Base-by-base conservation (phyloP, 2,329 filamentous ascomycete species). In the Colletotrichum tanaceti region DNA sequence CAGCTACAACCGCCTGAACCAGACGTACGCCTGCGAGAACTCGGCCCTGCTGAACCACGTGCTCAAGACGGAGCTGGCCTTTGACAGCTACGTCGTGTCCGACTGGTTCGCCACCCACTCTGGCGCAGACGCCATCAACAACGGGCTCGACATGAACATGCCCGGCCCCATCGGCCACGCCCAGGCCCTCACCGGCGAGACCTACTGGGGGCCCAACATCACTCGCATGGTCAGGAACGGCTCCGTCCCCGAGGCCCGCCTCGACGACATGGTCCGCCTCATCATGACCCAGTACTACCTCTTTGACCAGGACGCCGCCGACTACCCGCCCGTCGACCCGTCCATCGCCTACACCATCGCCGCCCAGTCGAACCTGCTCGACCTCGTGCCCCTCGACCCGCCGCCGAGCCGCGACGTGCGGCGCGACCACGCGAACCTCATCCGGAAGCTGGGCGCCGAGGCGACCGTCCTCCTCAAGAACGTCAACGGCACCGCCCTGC, bases 131-230 rank as follows among this genome's bases (percentile, higher is more conserved):
- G 85, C 86, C 49, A 89, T 91, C 32, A 83, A 91, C 69, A 87
- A 87, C 20, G 93, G 93, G 38, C 77, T 95, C 69, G 92, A 95
- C 76, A 93, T 94, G 91, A 89, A 89, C 1, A 95, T 95, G 91
- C 91, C 92, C 0, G 92, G 92, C 5, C 66, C 66, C 4, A 74
- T 74, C 5, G 81, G 90, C 47, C 79, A 81, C 62, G 72, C 69
- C 78, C 18, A 71, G 58, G 16, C 54, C 20, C 4, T 70, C 53
- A 70, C 82, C 77, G 93, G 93, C 68, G 88, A 82, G 58, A 82
- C 86, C 71, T 88, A 79, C 73, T 87, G 87, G 76, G 93, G 93
- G 0, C 77, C 85, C 1, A 84, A 81, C 49, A 77, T 87, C 4
- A 81, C 86, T 28, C 89, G 87, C 86, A 88, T 88, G 0, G 76